Evolutionary conservation across 805 yeast species (phyloP), one percentile per base, ranked within the genome.

Genomic region (Yarrowia sp.): DNA sequence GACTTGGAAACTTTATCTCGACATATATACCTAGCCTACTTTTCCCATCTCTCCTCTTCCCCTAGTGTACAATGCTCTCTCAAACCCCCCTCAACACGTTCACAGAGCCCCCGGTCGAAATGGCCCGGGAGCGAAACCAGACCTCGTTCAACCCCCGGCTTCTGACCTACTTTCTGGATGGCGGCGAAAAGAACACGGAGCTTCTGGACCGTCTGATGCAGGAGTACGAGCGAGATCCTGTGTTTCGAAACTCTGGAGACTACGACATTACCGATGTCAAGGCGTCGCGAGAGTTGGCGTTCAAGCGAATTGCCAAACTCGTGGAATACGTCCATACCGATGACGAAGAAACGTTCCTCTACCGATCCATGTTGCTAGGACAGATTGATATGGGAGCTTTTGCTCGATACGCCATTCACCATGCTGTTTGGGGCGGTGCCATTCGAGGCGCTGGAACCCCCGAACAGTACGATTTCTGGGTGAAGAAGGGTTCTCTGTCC

Each of bases 391-490:
- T 96, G 17, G 87, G 87, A 68, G 78, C 88, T 44, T 84, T 85
- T 62, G 91, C 96, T 24, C 83, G 98, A 71, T 76, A 89, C 59
- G 96, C 96, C 44, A 91, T 92, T 65, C 96, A 92, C 78, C 80
- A 88, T 67, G 97, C 96, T 2, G 81, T 92, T 64, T 92, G 92
- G 74, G 81, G 90, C 54, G 83, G 85, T 65, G 89, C 96, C 65
- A 78, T 92, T 66, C 84, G 86, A 69, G 97, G 97, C 67, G 89
- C 89, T 69, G 98, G 97, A 68, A 87, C 97, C 8, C 82, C 83
- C 40, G 89, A 84, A 64, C 98, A 92, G 79, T 82, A 87, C 70
- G 79, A 85, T 33, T 92, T 86, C 77, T 92, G 98, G 97, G 82
- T 91, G 62, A 32, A 35, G 21, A 90, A 86, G 66, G 80, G 80